A percentile compares a stretch with the other conserved stretches of the same genome.
These are phyloP conservation scores for Coprinellus micaceus DNA, from an alignment of 768 basidiomycete genomes.

Conservation along the genomic window DNA sequence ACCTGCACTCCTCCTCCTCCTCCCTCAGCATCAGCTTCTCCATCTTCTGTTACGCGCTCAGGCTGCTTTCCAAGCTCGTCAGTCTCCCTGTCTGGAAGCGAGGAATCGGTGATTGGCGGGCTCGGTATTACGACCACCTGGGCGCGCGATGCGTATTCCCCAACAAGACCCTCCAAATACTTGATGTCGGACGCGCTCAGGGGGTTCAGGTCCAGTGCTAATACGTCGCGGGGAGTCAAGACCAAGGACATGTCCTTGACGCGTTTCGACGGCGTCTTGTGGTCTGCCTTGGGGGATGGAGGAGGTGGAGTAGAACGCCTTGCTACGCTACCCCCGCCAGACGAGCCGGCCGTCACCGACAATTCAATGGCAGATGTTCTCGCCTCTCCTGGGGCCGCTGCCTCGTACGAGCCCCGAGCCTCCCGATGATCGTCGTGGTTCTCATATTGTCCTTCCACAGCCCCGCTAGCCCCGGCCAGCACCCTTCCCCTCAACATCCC, in stretches of 20 bases:
- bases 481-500: constrained; percentile 6
- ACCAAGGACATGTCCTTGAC: constrained; percentile 19
- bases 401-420: constrained; percentile 17
- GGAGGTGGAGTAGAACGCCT: not conserved
- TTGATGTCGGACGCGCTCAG: constrained; percentile 66
- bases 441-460: no score
- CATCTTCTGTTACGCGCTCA: no score
- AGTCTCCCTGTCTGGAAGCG: not conserved
- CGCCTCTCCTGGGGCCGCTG: not conserved
- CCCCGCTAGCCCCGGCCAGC: not conserved
- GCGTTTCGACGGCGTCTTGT: constrained; percentile 20
- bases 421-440: not conserved
- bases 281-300: not conserved
- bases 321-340: not conserved
- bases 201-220: constrained; percentile 70
- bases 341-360: not conserved
- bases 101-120: not conserved
- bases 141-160: constrained; percentile 48
- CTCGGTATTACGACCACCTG: constrained; percentile 39
- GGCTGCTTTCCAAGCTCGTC: not conserved
- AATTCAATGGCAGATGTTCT: not conserved
- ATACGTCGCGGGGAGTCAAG: constrained; percentile 59
- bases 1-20: constrained; percentile 35
- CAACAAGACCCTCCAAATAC: constrained; percentile 75
- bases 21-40: no score